Conservation (phyloP, 805 yeast genomes). For the Lachancea quebecensis region DNA sequence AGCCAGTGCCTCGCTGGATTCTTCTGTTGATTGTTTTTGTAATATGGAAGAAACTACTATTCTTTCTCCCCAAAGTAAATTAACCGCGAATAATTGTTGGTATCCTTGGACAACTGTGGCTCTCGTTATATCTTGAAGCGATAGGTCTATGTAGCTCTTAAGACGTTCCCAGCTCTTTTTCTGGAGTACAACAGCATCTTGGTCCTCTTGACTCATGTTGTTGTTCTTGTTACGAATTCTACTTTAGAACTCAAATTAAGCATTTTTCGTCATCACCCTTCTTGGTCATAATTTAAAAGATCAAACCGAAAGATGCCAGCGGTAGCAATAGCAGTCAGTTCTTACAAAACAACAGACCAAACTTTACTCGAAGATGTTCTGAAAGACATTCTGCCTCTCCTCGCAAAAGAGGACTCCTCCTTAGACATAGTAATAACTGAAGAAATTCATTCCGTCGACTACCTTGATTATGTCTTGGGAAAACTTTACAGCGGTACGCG, state of each 20-base stretch:
- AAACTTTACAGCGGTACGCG: slow-evolving; percentile 23
- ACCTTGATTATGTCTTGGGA: slow-evolving; percentile 26
- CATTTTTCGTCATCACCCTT: background rate
- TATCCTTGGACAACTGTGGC: slow-evolving; percentile 44
- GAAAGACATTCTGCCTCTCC: background rate
- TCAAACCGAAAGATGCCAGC: background rate
- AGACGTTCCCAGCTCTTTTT: slow-evolving; percentile 50
- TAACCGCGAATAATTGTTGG: slow-evolving; percentile 46
- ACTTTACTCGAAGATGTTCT: slow-evolving; percentile 1
- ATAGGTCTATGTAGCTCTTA: slow-evolving; percentile 40
- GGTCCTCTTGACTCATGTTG: background rate
- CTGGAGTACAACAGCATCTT: slow-evolving; percentile 38
- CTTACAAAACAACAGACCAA: background rate
- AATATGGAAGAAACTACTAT: slow-evolving; percentile 51
- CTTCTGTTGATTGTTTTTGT: slow-evolving; percentile 42
- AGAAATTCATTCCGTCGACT: slow-evolving; percentile 14
- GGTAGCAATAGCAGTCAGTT: slow-evolving; percentile 1
- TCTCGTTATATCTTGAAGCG: slow-evolving; percentile 40
- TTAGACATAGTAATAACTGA: slow-evolving; percentile 19
- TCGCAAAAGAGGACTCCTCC: background rate
- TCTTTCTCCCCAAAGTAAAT: slow-evolving; percentile 57
- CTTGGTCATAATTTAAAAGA: too few species aligned
- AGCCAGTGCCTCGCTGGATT: slow-evolving; percentile 44
- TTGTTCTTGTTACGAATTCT: background rate
- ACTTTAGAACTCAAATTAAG: background rate